phyloP scores from a whole-genome alignment of 345 rosid species.

The Moricandia moricandioides region DNA sequence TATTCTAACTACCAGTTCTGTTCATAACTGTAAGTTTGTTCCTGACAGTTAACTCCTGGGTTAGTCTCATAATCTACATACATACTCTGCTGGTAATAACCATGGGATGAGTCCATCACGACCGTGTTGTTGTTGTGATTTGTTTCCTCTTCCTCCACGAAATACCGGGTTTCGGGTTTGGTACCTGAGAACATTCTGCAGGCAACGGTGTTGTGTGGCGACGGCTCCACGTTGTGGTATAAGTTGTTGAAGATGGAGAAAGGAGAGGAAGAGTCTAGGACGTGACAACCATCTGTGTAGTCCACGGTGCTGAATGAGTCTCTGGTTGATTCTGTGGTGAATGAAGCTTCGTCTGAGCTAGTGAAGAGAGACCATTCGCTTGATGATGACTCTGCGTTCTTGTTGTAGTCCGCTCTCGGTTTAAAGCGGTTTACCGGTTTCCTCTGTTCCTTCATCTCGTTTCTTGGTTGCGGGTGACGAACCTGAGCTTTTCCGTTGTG shows the following conservation, averaged over 20 bases:
- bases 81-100: constrained; percentile 2
- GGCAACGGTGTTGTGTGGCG: constrained; percentile 48
- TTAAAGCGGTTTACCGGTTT: constrained; percentile 36
- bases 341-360: constrained; percentile 86
- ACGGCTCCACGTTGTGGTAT: constrained; percentile 40
- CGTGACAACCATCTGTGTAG: constrained; percentile 57
- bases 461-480: constrained; percentile 35
- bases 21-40: constrained; percentile 10
- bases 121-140: not conserved
- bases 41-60: not conserved
- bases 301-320: constrained; percentile 80
- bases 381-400: constrained; percentile 52
- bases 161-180: constrained; percentile 51
- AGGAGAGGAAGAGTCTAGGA: constrained; percentile 41
- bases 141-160: constrained; percentile 40
- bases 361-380: constrained; percentile 77
- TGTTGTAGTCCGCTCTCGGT: constrained; percentile 33
- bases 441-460: constrained; percentile 44
- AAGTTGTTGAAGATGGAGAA: constrained; percentile 54
- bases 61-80: not conserved
- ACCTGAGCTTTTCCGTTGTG: constrained; percentile 38
- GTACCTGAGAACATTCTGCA: constrained; percentile 53
- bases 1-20: constrained; percentile 33
- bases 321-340: constrained; percentile 82
- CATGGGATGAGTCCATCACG: not conserved